Evolutionary conservation across 371 early-diverging fungal genomes (phyloP).

Genomic region (Mortierella sp.): DNA sequence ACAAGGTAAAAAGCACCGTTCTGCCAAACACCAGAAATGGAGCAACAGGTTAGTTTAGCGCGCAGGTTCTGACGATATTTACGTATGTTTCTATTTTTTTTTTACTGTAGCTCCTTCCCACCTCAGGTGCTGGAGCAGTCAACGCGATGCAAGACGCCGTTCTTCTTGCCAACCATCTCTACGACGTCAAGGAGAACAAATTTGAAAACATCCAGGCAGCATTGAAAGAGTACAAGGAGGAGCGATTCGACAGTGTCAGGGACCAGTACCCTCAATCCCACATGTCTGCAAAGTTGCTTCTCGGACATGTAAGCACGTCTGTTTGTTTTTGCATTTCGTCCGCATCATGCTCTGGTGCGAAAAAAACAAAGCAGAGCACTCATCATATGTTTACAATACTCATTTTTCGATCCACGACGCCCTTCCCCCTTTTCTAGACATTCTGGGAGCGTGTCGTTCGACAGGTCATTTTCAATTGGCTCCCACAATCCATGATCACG

Average conservation of each 20-base stretch:
- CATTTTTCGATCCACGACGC: background rate
- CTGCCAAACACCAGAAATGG: too few relatives aligned
- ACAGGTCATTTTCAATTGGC: conserved; percentile 13
- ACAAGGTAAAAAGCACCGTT: conserved; percentile 25
- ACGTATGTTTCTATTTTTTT: background rate
- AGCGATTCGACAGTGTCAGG: conserved; percentile 20
- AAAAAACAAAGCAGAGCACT: too few relatives aligned
- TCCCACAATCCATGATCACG: conserved; percentile 17
- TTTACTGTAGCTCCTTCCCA: conserved; percentile 23
- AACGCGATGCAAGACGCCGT: conserved; percentile 38
- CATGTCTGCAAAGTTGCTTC: conserved; percentile 21
- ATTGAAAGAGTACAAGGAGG: conserved; percentile 12
- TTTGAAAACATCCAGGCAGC: conserved; percentile 7
- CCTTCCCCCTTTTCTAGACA: background rate
- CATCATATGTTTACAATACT: too few relatives aligned
- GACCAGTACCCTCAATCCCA: conserved; percentile 16
- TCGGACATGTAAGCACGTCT: conserved; percentile 38
- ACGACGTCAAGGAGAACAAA: conserved; percentile 15
- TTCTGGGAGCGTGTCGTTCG: conserved; percentile 15
- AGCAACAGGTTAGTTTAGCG: too few relatives aligned
- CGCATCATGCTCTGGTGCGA: too few relatives aligned
- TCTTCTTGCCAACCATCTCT: conserved; percentile 30
- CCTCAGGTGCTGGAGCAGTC: conserved; percentile 29
- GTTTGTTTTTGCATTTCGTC: background rate
- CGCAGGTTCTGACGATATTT: too few relatives aligned